Evolutionary conservation across 2,329 filamentous ascomycete species (phyloP).

Genomic region (Dactylellina parvicollis): DNA sequence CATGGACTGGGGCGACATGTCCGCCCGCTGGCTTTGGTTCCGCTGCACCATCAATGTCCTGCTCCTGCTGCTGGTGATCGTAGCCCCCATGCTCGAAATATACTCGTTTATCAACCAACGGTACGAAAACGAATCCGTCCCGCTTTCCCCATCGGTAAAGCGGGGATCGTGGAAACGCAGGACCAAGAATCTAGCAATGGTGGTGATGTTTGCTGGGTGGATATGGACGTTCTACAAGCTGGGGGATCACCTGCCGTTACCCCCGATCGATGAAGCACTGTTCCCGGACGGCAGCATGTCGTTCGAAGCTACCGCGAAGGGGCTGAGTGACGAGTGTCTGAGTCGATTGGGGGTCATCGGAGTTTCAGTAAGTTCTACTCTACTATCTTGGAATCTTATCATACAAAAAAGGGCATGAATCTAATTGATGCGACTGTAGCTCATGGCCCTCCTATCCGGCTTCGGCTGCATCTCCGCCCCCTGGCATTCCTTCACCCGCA

Average conservation of each 20-base stretch:
- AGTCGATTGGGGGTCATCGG: constrained; percentile 82
- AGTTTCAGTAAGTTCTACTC: constrained; percentile 55
- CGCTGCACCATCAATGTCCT: constrained; percentile 75
- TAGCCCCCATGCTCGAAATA: constrained; percentile 82
- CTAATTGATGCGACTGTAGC: constrained; percentile 61
- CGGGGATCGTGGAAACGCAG: constrained; percentile 69
- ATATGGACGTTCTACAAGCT: constrained; percentile 80
- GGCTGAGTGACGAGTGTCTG: constrained; percentile 68
- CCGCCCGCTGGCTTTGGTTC: constrained; percentile 74
- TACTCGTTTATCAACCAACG: constrained; percentile 70
- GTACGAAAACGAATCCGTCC: constrained; percentile 18
- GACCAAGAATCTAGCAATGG: constrained; percentile 82
- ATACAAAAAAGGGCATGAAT: background rate
- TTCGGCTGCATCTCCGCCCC: constrained; percentile 88
- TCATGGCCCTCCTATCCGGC: constrained; percentile 88
- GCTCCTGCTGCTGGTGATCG: constrained; percentile 75
- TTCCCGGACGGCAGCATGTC: constrained; percentile 39
- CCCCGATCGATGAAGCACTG: constrained; percentile 62
- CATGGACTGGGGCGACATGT: constrained; percentile 75
- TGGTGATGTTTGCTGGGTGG: constrained; percentile 73
- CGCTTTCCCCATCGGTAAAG: constrained; percentile 63
- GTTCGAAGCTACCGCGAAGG: constrained; percentile 52
- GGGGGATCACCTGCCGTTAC: constrained; percentile 71
- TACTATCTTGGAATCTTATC: background rate
- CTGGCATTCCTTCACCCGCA: constrained; percentile 82